Conservation (phyloP, 108 stramenopile species). For the Chaetoceros muelleri region DNA sequence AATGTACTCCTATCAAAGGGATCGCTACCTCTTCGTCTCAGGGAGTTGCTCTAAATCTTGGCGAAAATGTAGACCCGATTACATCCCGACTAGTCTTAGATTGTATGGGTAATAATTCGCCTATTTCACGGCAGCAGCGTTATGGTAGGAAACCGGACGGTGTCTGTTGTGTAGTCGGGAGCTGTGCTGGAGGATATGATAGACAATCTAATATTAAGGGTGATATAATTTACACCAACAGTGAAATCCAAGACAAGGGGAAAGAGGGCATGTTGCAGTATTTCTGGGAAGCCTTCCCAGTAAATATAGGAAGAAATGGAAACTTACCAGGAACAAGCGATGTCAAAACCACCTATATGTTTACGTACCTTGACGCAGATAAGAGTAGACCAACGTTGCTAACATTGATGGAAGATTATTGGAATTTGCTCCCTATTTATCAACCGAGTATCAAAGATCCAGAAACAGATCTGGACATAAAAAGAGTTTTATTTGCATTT, state of each 20-base stretch:
- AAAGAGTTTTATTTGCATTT: conserved; percentile 81
- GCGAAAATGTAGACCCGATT: conserved; percentile 45
- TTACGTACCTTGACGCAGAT: conserved; percentile 88
- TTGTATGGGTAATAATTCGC: conserved; percentile 90
- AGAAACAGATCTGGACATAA: conserved; percentile 68
- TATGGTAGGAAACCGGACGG: conserved; percentile 79
- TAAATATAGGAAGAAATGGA: conserved; percentile 71
- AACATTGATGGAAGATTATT: conserved; percentile 86
- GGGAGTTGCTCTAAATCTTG: conserved; percentile 67
- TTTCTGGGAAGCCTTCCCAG: conserved; percentile 96
- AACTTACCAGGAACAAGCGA: conserved; percentile 50
- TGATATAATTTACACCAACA: conserved; percentile 90
- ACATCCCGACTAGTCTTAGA: conserved; percentile 82
- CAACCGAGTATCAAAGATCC: conserved; percentile 64
- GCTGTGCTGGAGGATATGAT: conserved; percentile 77
- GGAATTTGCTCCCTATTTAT: conserved; percentile 79
- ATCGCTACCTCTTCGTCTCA: conserved; percentile 53
- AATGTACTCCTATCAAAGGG: conserved; percentile 49
- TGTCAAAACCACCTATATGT: conserved; percentile 80
- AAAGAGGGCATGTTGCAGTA: conserved; percentile 68
- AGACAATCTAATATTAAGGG: conserved; percentile 61
- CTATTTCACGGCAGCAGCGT: conserved; percentile 78
- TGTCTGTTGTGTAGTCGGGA: conserved; percentile 83
- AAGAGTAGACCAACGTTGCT: conserved; percentile 57
- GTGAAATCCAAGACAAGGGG: conserved; percentile 54